Conservation (phyloP, 352 stramenopile genomes). For the Phytopythium sindhum region DNA sequence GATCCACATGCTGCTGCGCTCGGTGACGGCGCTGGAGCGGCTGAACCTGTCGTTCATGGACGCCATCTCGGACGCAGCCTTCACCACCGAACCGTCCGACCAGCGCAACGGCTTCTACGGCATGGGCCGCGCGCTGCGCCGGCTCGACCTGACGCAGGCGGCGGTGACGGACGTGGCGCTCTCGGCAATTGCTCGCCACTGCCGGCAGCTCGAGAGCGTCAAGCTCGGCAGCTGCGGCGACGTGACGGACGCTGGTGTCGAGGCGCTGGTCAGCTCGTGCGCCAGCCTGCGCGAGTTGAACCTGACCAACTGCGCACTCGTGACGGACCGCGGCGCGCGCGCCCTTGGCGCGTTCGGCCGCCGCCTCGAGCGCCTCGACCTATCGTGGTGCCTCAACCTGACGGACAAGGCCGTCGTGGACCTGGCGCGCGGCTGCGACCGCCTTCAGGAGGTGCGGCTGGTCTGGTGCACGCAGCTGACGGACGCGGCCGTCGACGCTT, state of each 20-base stretch:
- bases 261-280: conserved; percentile 56
- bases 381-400: conserved; percentile 89
- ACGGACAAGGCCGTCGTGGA: conserved; percentile 80
- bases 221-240: conserved; percentile 75
- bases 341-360: conserved; percentile 49
- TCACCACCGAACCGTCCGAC: conserved; percentile 42
- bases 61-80: conserved; percentile 56
- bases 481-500: conserved; percentile 53
- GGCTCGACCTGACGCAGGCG: conserved; percentile 73
- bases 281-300: conserved; percentile 48
- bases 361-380: conserved; percentile 60
- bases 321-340: conserved; percentile 69
- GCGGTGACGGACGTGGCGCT: conserved; percentile 68
- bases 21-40: conserved; percentile 50
- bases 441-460: conserved; percentile 59
- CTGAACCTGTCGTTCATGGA: conserved; percentile 87
- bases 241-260: conserved; percentile 75
- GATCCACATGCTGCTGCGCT: conserved; percentile 62
- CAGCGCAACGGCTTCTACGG: conserved; percentile 39
- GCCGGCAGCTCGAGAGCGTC: conserved; percentile 56
- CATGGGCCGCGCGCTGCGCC: conserved; percentile 42
- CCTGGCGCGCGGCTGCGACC: conserved; percentile 55
- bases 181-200: conserved; percentile 59
- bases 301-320: conserved; percentile 77
- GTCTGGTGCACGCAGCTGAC: conserved; percentile 87